Evolutionary conservation across 2,329 filamentous ascomycete genomes (phyloP).

Genomic region (Colletotrichum caudatum): DNA sequence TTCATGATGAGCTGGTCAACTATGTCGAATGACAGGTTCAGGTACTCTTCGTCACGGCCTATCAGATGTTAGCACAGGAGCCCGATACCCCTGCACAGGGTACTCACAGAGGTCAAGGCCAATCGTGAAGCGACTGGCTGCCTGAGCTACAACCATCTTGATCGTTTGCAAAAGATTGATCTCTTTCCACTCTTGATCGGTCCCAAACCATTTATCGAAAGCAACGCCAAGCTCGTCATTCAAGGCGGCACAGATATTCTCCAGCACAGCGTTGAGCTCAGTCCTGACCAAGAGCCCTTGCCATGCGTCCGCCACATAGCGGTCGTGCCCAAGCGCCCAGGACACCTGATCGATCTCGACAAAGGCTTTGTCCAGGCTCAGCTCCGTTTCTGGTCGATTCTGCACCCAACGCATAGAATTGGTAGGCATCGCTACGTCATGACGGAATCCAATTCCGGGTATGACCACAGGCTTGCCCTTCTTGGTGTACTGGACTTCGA

Average conservation of each 20-base stretch:
- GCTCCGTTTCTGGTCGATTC: constrained; percentile 53
- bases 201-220: constrained; percentile 52
- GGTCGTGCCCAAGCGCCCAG: constrained; percentile 53
- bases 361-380: constrained; percentile 52
- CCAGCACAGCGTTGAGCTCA: constrained; percentile 51
- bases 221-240: constrained; percentile 51
- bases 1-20: constrained; percentile 50
- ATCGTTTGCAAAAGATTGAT: constrained; percentile 47
- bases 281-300: constrained; percentile 52
- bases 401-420: constrained; percentile 55
- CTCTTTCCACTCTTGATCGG: constrained; percentile 51
- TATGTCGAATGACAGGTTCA: constrained; percentile 47
- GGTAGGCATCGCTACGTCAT: constrained; percentile 58
- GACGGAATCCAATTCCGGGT: constrained; percentile 54
- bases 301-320: constrained; percentile 52
- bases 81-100: background rate
- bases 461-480: constrained; percentile 56
- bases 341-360: constrained; percentile 53
- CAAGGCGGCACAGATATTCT: constrained; percentile 50
- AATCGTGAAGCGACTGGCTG: constrained; percentile 49
- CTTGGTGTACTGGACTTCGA: constrained; percentile 54
- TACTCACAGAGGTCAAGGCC: constrained; percentile 49
- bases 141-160: constrained; percentile 49
- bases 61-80: background rate
- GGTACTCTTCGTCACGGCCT: constrained; percentile 52